These are phyloP conservation scores for Diaporthe nobilis DNA, from an alignment of 2,329 filamentous ascomycete genomes.

Conservation along the genomic window DNA sequence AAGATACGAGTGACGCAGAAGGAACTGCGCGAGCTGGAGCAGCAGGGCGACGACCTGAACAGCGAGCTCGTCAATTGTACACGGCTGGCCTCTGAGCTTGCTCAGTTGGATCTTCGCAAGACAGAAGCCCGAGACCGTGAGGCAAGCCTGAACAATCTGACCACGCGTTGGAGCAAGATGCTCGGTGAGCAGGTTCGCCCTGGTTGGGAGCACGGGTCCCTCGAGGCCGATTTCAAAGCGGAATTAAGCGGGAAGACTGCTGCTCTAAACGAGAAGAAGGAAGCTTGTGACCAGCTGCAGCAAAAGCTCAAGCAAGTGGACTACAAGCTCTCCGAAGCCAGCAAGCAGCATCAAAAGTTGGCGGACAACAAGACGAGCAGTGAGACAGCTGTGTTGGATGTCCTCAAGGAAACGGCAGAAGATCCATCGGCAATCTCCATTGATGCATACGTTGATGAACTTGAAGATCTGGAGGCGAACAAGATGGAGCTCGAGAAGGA, in stretches of 20 bases:
- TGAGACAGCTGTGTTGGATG: conserved; percentile 68
- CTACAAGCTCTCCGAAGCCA: conserved; percentile 76
- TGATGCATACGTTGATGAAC: conserved; percentile 67
- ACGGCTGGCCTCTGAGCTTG: conserved; percentile 83
- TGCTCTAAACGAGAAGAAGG: conserved; percentile 74
- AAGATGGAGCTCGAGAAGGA: conserved; percentile 77
- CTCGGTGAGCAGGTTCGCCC: conserved; percentile 75
- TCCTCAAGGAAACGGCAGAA: conserved; percentile 61
- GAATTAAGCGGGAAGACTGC: conserved; percentile 70
- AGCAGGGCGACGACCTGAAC: conserved; percentile 78
- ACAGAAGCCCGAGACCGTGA: conserved; percentile 83
- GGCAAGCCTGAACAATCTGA: conserved; percentile 83
- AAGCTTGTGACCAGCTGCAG: conserved; percentile 77
- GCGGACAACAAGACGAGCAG: conserved; percentile 73
- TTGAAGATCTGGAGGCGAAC: conserved; percentile 64
- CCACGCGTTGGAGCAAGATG: conserved; percentile 79
- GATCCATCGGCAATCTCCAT: conserved; percentile 57
- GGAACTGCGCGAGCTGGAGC: conserved; percentile 78
- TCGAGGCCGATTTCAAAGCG: conserved; percentile 80
- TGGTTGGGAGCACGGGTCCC: conserved; percentile 77
- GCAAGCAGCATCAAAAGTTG: conserved; percentile 75
- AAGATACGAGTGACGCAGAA: conserved; percentile 77
- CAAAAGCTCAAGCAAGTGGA: conserved; percentile 84
- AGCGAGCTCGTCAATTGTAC: conserved; percentile 89
- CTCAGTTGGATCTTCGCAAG: conserved; percentile 85